Evolutionary conservation across 371 early-diverging fungal genomes (phyloP).

Genomic region (Polyrhizophydium stewartii): DNA sequence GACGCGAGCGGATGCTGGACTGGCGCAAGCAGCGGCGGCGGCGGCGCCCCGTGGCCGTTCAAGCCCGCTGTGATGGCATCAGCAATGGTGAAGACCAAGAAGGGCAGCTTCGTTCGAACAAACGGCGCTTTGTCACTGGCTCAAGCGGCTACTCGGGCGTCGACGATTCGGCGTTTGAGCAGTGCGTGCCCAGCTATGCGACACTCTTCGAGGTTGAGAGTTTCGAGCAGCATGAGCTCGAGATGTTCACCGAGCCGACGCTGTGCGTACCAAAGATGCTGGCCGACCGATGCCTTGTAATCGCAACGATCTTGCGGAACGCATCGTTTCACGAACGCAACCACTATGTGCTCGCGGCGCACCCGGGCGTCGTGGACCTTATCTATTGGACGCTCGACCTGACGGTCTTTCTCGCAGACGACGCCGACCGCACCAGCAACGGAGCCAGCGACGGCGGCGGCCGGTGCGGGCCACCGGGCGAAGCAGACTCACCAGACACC

Average conservation of each 20-base stretch:
- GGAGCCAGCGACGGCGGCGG: neutral
- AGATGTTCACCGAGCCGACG: neutral
- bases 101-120: no score
- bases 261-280: neutral
- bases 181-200: neutral
- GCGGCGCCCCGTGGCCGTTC: no score
- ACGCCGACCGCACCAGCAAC: neutral
- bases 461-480: neutral
- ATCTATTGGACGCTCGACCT: neutral
- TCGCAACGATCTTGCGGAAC: constrained; percentile 9
- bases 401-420: neutral
- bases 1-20: neutral
- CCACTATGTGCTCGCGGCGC: constrained; percentile 1
- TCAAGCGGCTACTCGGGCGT: no score
- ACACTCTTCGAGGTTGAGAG: constrained; percentile 1
- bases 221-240: neutral
- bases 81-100: no score
- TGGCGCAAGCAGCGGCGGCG: no score
- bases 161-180: no score
- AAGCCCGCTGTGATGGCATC: no score
- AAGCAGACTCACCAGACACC: neutral
- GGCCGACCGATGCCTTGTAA: neutral
- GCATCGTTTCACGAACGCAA: constrained; percentile 1
- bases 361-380: neutral
- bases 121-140: no score